Evolutionary conservation across 1,284 basidiomycete genomes (phyloP).

Genomic region (Quambalaria eucalypti): DNA sequence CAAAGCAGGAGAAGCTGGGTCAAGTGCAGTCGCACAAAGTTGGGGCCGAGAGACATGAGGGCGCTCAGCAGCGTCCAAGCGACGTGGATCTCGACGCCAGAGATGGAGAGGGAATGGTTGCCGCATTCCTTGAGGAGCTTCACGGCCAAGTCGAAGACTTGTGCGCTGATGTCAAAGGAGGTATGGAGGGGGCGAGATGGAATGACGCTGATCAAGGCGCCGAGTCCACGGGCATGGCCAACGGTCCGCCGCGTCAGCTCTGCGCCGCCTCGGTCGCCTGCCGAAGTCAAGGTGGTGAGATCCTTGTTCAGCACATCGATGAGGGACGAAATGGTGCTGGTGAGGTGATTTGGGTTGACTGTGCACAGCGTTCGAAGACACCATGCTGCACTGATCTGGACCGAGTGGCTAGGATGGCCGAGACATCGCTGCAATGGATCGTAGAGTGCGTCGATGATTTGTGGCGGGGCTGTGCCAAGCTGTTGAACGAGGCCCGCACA

Average conservation of each 20-base stretch:
- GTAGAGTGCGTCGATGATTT: constrained; percentile 76
- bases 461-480: constrained; percentile 80
- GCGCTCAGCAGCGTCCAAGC: constrained; percentile 88
- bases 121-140: constrained; percentile 80
- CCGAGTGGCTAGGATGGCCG: constrained; percentile 74
- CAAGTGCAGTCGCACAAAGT: constrained; percentile 83
- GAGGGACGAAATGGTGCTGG: constrained; percentile 65
- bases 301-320: constrained; percentile 76
- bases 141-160: constrained; percentile 81
- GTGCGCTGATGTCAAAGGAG: constrained; percentile 82
- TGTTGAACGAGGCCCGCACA: constrained; percentile 75
- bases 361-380: constrained; percentile 80
- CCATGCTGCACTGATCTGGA: constrained; percentile 77
- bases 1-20: constrained; percentile 87
- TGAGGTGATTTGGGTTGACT: constrained; percentile 73
- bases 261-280: constrained; percentile 50
- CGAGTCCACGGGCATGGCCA: constrained; percentile 80
- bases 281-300: constrained; percentile 50
- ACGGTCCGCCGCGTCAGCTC: constrained; percentile 67
- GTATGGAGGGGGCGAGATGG: constrained; percentile 83
- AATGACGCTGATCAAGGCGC: constrained; percentile 75
- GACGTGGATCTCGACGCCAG: constrained; percentile 77
- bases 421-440: constrained; percentile 79
- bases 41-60: constrained; percentile 82
- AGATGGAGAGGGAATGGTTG: constrained; percentile 68